A percentile compares a stretch with the other conserved stretches of the same genome.
phyloP scores from a whole-genome alignment of 176 grass and related monocot species.

The Olyra latifolia region DNA sequence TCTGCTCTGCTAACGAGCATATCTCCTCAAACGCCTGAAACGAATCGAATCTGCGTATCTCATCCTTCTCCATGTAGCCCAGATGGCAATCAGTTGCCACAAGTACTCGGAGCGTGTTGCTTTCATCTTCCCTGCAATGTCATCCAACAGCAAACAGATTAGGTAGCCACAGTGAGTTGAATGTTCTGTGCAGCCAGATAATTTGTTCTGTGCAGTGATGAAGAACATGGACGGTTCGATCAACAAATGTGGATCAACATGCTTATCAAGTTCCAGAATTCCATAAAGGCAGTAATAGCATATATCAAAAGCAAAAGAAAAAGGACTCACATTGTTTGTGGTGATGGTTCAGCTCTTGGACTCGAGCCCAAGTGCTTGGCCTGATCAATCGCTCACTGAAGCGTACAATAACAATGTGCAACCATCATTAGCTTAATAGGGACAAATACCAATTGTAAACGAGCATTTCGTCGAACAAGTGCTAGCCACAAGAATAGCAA shows the following conservation, averaged over 20 bases:
- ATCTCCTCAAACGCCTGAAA: slow-evolving; percentile 93
- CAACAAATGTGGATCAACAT: neutral
- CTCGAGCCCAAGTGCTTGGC: neutral
- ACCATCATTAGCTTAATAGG: neutral
- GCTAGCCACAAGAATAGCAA: neutral
- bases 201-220: neutral
- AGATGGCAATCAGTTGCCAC: slow-evolving; percentile 88
- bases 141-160: neutral
- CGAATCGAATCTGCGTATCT: slow-evolving; percentile 85
- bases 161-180: neutral
- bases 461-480: slow-evolving; percentile 27
- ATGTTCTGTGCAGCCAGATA: neutral
- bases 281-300: neutral
- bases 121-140: slow-evolving; percentile 17
- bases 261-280: neutral
- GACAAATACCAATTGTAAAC: fast-evolving
- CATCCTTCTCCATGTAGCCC: slow-evolving; percentile 96
- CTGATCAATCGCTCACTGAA: neutral
- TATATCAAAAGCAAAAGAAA: neutral
- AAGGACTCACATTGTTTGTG: slow-evolving; percentile 30
- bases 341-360: neutral
- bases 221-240: neutral
- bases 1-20: slow-evolving; percentile 75
- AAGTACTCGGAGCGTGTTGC: slow-evolving; percentile 54
- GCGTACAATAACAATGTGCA: neutral